phyloP scores from a whole-genome alignment of 2,329 filamentous ascomycete genomes.

The Fusarium sulawesiense region DNA sequence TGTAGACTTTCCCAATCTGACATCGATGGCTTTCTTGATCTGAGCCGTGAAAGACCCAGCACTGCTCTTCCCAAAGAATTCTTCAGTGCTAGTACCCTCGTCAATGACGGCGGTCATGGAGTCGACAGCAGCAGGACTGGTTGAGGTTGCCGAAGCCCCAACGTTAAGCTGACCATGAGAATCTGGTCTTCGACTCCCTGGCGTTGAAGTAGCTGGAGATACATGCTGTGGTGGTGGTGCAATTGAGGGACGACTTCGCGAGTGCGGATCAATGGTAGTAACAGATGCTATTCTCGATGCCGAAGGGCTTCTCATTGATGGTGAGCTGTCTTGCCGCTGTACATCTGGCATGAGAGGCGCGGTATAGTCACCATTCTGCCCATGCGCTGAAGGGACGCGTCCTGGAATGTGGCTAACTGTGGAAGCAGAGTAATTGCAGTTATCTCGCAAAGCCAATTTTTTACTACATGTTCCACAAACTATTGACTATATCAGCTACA shows the following conservation, averaged over 20 bases:
- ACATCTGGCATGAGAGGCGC: not conserved
- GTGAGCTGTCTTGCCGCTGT: not conserved
- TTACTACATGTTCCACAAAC: slow-evolving; percentile 50
- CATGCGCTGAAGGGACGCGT: slow-evolving; percentile 1
- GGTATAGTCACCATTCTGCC: not conserved
- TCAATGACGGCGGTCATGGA: slow-evolving; percentile 60
- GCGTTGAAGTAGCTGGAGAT: slow-evolving; percentile 24
- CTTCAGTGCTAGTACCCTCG: slow-evolving; percentile 54
- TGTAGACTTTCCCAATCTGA: slow-evolving; percentile 37
- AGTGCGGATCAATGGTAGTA: not conserved
- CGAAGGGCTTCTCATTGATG: not conserved
- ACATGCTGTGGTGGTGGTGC: slow-evolving; percentile 11
- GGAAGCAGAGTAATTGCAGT: slow-evolving; percentile 45
- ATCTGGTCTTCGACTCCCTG: slow-evolving; percentile 18
- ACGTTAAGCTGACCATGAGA: slow-evolving; percentile 8
- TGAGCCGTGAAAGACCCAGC: slow-evolving; percentile 60
- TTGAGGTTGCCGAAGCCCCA: slow-evolving; percentile 30
- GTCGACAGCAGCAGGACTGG: slow-evolving; percentile 52
- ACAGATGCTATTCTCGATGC: not conserved
- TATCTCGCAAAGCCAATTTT: slow-evolving; percentile 45
- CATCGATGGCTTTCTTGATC: slow-evolving; percentile 58
- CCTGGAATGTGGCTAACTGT: not conserved
- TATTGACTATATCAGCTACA: slow-evolving; percentile 21
- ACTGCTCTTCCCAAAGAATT: slow-evolving; percentile 61
- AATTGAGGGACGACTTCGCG: not conserved